Evolutionary conservation across 2,329 filamentous ascomycete species (phyloP), one percentile per base, ranked within the genome.

Genomic region (Penicillium sp.): DNA sequence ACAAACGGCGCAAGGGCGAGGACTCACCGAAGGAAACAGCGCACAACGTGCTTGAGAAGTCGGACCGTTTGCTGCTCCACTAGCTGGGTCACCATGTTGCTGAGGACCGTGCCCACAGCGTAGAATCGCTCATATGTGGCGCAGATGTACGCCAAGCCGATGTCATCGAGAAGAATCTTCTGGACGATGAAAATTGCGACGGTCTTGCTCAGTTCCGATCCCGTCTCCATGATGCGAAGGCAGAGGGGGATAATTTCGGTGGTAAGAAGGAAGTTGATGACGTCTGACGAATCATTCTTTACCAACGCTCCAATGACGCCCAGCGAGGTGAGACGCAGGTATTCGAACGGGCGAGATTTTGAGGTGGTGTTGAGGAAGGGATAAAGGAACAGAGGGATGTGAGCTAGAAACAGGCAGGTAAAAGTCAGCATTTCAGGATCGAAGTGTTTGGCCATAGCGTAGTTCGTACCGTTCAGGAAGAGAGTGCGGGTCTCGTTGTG

Each of bases 141-240:
- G 75, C 94, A 99, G 52, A 99, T 99, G 74, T 99, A 99, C 67
- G 94, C 94, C 56, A 99, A 82, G 3, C 94, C 94, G 65, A 96
- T 93, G 66, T 99, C 94, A 68, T 99, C 94, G 2, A 99, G 84
- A 46, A 99, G 78, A 21, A 99, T 99, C 81, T 99, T 99, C 75
- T 99, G 94, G 15, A 99, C 94, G 65, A 99, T 99, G 78, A 99
- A 99, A 66, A 99, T 99, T 52, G 94, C 94, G 12, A 99, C 94
- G 0, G 94, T 99, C 80, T 99, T 99, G 80, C 91, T 97, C 54
- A 99, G 83, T 75, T 99, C 94, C 0, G 92, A 97, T 43, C 94
- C 94, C 0, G 94, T 99, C 78, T 99, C 94, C 94, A 99, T 99
- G 68, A 99, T 99, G 55, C 94, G 87, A 37, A 99, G 86, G 73